Conservation (phyloP, 2,329 filamentous ascomycete genomes). For the Alternaria tenuissima region DNA sequence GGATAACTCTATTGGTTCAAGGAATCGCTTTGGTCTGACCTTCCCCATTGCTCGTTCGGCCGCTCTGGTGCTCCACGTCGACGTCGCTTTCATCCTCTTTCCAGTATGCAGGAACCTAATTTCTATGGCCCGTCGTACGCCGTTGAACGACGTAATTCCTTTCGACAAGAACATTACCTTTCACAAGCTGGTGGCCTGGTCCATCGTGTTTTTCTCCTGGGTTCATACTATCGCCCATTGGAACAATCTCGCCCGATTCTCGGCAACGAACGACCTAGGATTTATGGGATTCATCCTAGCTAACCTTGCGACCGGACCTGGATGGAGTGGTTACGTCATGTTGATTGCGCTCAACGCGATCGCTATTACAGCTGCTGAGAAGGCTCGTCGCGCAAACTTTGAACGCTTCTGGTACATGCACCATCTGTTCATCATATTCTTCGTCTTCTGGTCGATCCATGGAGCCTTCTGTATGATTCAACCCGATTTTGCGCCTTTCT, state of each 20-base stretch:
- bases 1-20: constrained; percentile 71
- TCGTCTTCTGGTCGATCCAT: constrained; percentile 90
- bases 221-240: constrained; percentile 86
- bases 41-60: constrained; percentile 80
- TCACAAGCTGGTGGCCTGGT: constrained; percentile 85
- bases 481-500: constrained; percentile 81
- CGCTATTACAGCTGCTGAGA: constrained; percentile 78
- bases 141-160: constrained; percentile 84
- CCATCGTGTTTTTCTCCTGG: constrained; percentile 88
- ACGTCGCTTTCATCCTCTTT: constrained; percentile 80
- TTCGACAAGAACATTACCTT: constrained; percentile 92
- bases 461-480: constrained; percentile 92
- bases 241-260: constrained; percentile 83
- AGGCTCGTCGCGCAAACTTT: constrained; percentile 80
- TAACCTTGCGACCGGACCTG: constrained; percentile 80
- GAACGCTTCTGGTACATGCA: constrained; percentile 93
- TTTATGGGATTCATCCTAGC: constrained; percentile 79
- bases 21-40: constrained; percentile 75
- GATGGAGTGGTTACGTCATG: constrained; percentile 90
- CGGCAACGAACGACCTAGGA: constrained; percentile 77
- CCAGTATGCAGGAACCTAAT: constrained; percentile 86
- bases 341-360: constrained; percentile 79
- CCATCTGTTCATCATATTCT: constrained; percentile 87
- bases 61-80: constrained; percentile 80
- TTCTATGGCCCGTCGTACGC: constrained; percentile 79